Evolutionary conservation across 2,329 filamentous ascomycete species (phyloP).

Genomic region (Monosporascus sp.): DNA sequence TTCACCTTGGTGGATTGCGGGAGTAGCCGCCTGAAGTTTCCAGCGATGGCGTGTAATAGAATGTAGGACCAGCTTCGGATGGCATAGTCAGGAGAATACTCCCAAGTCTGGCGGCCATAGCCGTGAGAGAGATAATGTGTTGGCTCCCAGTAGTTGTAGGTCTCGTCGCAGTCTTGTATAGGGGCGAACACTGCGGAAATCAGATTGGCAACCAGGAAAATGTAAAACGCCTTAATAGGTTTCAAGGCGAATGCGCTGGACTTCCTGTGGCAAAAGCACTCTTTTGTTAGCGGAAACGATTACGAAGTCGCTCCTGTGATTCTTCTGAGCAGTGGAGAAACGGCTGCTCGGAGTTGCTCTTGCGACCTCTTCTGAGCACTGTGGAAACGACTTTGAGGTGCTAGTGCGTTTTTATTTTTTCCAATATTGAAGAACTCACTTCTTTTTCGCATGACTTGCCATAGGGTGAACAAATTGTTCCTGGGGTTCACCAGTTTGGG

Average conservation of each 20-base stretch:
- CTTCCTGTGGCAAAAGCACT: constrained; percentile 24
- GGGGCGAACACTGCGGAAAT: constrained; percentile 78
- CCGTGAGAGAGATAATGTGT: constrained; percentile 90
- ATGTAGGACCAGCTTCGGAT: constrained; percentile 96
- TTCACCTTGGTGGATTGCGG: constrained; percentile 55
- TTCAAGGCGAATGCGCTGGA: constrained; percentile 59
- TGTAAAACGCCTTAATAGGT: constrained; percentile 72
- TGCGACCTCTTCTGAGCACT: neutral
- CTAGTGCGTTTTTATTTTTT: neutral
- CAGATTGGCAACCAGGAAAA: constrained; percentile 69
- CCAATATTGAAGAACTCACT: constrained; percentile 14
- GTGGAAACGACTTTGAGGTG: no score
- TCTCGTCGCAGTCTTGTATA: constrained; percentile 97
- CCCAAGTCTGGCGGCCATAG: constrained; percentile 95
- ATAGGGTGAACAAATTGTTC: constrained; percentile 21
- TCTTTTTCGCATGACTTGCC: constrained; percentile 27
- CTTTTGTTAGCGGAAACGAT: constrained; percentile 5
- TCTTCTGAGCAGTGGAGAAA: neutral
- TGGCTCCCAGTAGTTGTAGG: constrained; percentile 99
- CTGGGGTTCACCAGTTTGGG: constrained; percentile 8
- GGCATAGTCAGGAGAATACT: constrained; percentile 91
- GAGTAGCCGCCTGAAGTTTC: constrained; percentile 59
- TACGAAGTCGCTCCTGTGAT: neutral
- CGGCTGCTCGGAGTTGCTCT: no score
- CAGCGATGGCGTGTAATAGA: constrained; percentile 68